Evolutionary conservation across 2,329 filamentous ascomycete genomes (phyloP), one percentile per base, ranked within the genome.

Genomic region (Xylariaceae sp.): DNA sequence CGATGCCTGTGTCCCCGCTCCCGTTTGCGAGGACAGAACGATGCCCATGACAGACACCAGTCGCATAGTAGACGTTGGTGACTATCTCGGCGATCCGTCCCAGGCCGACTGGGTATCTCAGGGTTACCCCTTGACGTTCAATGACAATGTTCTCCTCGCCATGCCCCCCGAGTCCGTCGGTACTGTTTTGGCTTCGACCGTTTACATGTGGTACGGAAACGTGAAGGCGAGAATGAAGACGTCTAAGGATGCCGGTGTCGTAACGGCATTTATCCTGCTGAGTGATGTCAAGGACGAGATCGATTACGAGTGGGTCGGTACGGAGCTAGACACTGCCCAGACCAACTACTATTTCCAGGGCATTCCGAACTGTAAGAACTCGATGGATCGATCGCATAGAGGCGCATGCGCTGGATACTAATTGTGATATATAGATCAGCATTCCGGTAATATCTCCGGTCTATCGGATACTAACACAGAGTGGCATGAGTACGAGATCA

Each of bases 281-380:
- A 92, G 89, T 42, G 93, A 97, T 70, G 89, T 95, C 71, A 96
- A 97, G 81, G 94, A 99, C 71, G 94, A 99, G 76, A 96, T 99
- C 70, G 94, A 99, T 77, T 97, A 91, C 73, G 94, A 99, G 74
- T 97, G 89, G 73, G 83, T 99, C 57, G 94, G 94, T 66, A 83
- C 83, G 50, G 90, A 97, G 70, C 79, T 96, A 63, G 71, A 79
- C 51, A 83, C 82, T 63, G 90, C 88, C 15, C 92, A 99, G 79
- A 94, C 92, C 72, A 99, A 99, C 79, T 99, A 87, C 80, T 99
- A 97, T 77, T 97, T 88, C 78, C 92, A 97, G 77, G 94, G 94
- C 71, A 88, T 97, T 64, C 88, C 90, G 45, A 82, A 93, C 74
- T 97, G 91, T 96, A 80, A 80, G 90, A 50, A n/a, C 18, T 72